Conservation (phyloP, 257 asterid species). For the Henckelia pumila region DNA sequence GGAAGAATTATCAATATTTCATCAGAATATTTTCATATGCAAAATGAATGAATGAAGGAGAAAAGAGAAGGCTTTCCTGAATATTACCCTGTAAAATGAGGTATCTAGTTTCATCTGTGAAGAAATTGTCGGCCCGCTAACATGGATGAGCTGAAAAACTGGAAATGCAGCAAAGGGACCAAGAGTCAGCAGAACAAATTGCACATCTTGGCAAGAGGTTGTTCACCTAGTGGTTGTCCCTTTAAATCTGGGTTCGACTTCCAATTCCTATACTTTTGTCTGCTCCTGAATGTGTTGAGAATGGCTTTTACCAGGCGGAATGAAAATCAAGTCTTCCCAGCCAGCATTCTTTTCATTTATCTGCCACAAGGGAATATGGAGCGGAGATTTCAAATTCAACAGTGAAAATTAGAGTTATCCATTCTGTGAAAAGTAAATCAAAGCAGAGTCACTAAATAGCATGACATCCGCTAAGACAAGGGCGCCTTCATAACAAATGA, state of each 20-base stretch:
- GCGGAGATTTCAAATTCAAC: slow-evolving; percentile 2
- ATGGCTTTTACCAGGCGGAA: slow-evolving; percentile 93
- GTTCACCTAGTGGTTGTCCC: slow-evolving; percentile 10
- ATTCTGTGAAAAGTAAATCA: neutral
- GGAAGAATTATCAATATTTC: neutral
- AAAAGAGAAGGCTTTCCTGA: neutral
- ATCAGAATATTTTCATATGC: neutral
- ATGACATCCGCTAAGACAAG: slow-evolving; percentile 13
- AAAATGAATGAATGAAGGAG: neutral
- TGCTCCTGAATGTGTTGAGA: slow-evolving; percentile 85
- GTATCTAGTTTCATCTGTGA: neutral
- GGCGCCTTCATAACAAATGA: slow-evolving; percentile 2
- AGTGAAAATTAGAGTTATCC: neutral
- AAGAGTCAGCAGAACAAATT: neutral
- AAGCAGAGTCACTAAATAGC: neutral
- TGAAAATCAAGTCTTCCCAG: slow-evolving; percentile 91
- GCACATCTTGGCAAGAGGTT: neutral
- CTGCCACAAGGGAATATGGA: slow-evolving; percentile 39
- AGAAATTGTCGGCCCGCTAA: neutral
- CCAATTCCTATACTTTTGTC: slow-evolving; percentile 37
- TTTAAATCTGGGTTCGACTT: slow-evolving; percentile 9
- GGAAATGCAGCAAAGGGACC: neutral
- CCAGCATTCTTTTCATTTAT: slow-evolving; percentile 65
- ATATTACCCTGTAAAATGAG: too few species aligned
- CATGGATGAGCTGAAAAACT: neutral